Evolutionary conservation across 1,139 yeast species (phyloP), one percentile per base, ranked within the genome.

Genomic region (Nakaseomyces uthaithaninus): DNA sequence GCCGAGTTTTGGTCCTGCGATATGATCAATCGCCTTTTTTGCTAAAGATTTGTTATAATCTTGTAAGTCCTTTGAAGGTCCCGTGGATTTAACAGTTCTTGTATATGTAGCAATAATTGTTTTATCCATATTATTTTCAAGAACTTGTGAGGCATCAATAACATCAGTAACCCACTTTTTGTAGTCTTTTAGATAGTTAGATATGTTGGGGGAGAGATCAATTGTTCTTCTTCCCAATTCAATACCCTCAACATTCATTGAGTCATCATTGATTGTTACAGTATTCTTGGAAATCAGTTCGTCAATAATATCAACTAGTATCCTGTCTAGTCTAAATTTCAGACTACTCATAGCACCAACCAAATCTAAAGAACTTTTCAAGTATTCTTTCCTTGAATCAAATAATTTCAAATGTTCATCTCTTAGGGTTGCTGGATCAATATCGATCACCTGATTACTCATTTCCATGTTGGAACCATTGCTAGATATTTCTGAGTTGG

Each of bases 91-190:
- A 9, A 69, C 53, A 0, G 83, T 71, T 12, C 75, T 69, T 17
- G 72, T 74, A 55, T 81, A 87, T 25, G 84, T 77, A 47, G 80
- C 83, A 10, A 62, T 59, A 40, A 82, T 68, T 1, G 91, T 82
- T 3, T 63, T 54, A 8, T 59, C 48, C 69, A 81, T 70, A 44
- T 81, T 86, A 2, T 61, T 50, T 10, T 63, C 54, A 26, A 80
- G 55, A 7, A 65, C 62, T 4, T 64, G 64, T 35, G 66, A 55
- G 0, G 68, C 62, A 28, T 51, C 49, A 3, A 54, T 45, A 30
- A 62, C 57, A 4, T 66, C 51, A n/a, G 52, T 50, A 1, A 63
- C 51, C 62, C 67, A 65, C 2, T 57, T 50, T n/a, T 53, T 51
- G 5, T 65, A 57, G 36, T 58, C 57, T 22, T 50, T 48, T 20